These are phyloP conservation scores for Microdochium trichocladiopsis DNA, from an alignment of 2,329 filamentous ascomycete genomes.

Conservation along the genomic window DNA sequence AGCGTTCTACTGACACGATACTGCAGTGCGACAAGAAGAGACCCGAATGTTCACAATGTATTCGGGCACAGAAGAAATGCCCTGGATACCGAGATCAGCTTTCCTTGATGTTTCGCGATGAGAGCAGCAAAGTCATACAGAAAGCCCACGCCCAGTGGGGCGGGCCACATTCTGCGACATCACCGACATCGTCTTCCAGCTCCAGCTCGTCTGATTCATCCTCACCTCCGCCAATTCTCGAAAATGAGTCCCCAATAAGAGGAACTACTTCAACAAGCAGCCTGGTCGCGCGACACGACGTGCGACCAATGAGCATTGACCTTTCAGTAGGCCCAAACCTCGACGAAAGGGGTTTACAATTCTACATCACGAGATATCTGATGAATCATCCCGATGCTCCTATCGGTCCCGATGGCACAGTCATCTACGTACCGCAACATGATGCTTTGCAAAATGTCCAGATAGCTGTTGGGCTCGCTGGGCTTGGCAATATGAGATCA, in stretches of 20 bases:
- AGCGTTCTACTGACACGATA: neutral
- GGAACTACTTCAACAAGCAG: neutral
- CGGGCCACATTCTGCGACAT: constrained; percentile 15
- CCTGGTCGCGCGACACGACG: neutral
- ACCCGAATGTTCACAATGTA: constrained; percentile 57
- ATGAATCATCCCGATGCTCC: constrained; percentile 45
- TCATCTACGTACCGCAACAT: constrained; percentile 25
- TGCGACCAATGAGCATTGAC: constrained; percentile 1
- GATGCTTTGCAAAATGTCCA: constrained; percentile 39
- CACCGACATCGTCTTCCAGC: constrained; percentile 17
- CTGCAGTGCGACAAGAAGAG: constrained; percentile 51
- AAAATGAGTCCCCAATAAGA: neutral
- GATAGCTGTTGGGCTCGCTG: constrained; percentile 50
- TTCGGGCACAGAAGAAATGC: constrained; percentile 51
- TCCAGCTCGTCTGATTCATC: constrained; percentile 15
- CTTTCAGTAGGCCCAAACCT: constrained; percentile 31
- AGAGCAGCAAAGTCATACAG: constrained; percentile 54
- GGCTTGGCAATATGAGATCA: constrained; percentile 45
- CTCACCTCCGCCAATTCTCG: neutral
- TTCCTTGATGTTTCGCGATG: constrained; percentile 59
- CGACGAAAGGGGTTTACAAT: constrained; percentile 40
- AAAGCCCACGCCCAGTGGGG: constrained; percentile 49
- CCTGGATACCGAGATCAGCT: constrained; percentile 59
- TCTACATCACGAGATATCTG: constrained; percentile 44
- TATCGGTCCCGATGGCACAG: constrained; percentile 26